phyloP scores from a whole-genome alignment of 2,329 filamentous ascomycete genomes.

The Nakataea oryzae region DNA sequence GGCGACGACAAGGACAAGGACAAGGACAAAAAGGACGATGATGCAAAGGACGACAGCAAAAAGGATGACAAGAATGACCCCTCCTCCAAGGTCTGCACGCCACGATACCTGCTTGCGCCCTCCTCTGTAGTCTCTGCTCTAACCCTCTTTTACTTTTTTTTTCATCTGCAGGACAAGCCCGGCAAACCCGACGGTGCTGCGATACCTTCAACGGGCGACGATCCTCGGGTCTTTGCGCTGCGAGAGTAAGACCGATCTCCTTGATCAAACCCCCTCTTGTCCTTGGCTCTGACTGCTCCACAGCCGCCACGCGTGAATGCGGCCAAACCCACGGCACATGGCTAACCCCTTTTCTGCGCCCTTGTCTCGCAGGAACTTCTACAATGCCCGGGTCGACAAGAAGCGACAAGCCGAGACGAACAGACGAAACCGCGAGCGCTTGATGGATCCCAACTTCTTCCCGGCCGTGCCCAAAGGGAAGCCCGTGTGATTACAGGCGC shows the following conservation, averaged over 20 bases:
- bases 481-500: not conserved
- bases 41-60: slow-evolving; percentile 27
- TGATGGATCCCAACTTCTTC: slow-evolving; percentile 70
- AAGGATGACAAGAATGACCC: slow-evolving; percentile 20
- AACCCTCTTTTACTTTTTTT: not conserved
- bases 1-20: slow-evolving; percentile 33
- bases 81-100: slow-evolving; percentile 13
- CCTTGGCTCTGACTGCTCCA: slow-evolving; percentile 1
- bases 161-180: slow-evolving; percentile 20
- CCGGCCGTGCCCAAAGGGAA: slow-evolving; percentile 69
- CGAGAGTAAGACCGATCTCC: slow-evolving; percentile 60
- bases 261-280: slow-evolving; percentile 6
- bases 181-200: slow-evolving; percentile 13
- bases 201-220: slow-evolving; percentile 42
- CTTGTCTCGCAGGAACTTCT: slow-evolving; percentile 55
- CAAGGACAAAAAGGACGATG: slow-evolving; percentile 28
- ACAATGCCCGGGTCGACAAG: slow-evolving; percentile 72
- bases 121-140: not conserved
- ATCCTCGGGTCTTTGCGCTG: slow-evolving; percentile 72
- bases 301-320: not conserved
- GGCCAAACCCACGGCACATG: not conserved
- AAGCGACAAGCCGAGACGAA: slow-evolving; percentile 69
- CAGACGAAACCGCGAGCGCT: slow-evolving; percentile 69
- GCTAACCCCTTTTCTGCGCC: not conserved
- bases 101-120: not conserved